Evolutionary conservation across 75 land plant genomes (phyloP).

Genomic region (Picea sitchensis): DNA sequence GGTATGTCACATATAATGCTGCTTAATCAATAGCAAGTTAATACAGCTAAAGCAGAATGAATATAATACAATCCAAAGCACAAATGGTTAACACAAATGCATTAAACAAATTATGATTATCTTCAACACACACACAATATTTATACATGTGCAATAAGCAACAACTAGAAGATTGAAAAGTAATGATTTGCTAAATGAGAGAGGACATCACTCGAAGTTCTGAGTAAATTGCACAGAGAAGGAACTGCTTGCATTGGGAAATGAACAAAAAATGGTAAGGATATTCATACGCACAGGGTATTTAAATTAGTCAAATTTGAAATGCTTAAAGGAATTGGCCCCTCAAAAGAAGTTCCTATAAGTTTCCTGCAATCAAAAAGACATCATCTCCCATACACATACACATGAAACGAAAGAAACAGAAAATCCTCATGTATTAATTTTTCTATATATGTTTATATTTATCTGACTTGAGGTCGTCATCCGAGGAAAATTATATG

Average conservation of each 20-base stretch:
- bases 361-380: conserved; percentile 31
- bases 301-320: conserved; percentile 31
- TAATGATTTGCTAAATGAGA: neutral
- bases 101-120: neutral
- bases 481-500: neutral
- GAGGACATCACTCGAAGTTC: neutral
- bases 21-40: neutral
- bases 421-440: neutral
- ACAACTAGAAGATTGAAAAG: neutral
- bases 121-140: neutral
- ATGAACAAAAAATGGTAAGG: too few relatives aligned
- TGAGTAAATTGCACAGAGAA: neutral
- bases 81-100: neutral
- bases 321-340: conserved; percentile 49
- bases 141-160: neutral
- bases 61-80: neutral
- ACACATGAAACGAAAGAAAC: neutral
- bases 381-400: neutral
- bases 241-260: neutral
- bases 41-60: neutral
- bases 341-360: conserved; percentile 39
- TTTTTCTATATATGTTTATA: neutral
- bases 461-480: too few relatives aligned
- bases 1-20: conserved; percentile 1
- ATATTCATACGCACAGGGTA: conserved; percentile 29